phyloP scores from a whole-genome alignment of 169 alveolate genomes.

The Eimeria brunetti region DNA sequence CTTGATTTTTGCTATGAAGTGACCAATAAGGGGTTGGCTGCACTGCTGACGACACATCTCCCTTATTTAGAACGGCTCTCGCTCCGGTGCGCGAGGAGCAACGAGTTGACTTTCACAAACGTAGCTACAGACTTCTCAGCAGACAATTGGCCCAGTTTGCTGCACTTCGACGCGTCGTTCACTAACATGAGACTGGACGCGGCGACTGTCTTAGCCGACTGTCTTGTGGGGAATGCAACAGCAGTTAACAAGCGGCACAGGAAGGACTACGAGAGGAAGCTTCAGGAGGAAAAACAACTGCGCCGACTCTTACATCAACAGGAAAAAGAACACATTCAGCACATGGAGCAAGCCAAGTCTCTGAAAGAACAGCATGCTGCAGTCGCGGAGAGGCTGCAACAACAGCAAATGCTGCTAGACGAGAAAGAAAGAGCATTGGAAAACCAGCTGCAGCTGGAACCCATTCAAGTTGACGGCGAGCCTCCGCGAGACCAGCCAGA shows the following conservation, averaged over 20 bases:
- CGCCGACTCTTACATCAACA: slow-evolving; percentile 68
- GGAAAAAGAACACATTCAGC: slow-evolving; percentile 63
- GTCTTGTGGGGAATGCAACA: slow-evolving; percentile 85
- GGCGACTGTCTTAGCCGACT: slow-evolving; percentile 88
- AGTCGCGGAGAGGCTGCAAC: slow-evolving; percentile 73
- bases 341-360: slow-evolving; percentile 46
- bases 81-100: slow-evolving; percentile 89
- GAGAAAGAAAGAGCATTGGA: slow-evolving; percentile 53
- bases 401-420: slow-evolving; percentile 34
- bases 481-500: slow-evolving; percentile 25
- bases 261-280: slow-evolving; percentile 64
- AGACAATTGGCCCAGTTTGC: slow-evolving; percentile 90
- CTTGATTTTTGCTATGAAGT: slow-evolving; percentile 91
- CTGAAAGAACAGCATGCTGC: slow-evolving; percentile 65
- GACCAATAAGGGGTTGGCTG: slow-evolving; percentile 91
- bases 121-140: slow-evolving; percentile 83
- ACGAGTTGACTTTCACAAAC: slow-evolving; percentile 89
- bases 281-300: slow-evolving; percentile 72
- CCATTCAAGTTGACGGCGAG: slow-evolving; percentile 69
- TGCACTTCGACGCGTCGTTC: slow-evolving; percentile 88
- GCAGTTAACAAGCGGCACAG: slow-evolving; percentile 77
- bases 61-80: slow-evolving; percentile 90
- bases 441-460: slow-evolving; percentile 58
- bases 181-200: slow-evolving; percentile 91
- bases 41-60: slow-evolving; percentile 89